phyloP scores from a whole-genome alignment of 2,329 filamentous ascomycete genomes.

The Ambrosiella beaveri region DNA sequence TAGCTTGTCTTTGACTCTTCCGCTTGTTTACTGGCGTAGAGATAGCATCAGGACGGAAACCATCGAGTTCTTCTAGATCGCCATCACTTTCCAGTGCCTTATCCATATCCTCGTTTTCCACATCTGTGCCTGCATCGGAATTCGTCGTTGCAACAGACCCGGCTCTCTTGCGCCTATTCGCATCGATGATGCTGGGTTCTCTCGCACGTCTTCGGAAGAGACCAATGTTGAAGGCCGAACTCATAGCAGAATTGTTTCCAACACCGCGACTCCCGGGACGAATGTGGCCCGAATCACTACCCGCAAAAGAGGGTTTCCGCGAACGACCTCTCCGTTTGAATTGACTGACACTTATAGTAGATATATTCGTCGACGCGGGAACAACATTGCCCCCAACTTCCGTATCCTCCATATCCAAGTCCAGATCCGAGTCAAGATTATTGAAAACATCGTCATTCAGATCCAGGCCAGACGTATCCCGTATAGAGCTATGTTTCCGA shows the following conservation, averaged over 20 bases:
- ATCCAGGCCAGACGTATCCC: conserved; percentile 32
- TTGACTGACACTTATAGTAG: conserved; percentile 29
- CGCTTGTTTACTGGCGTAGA: conserved; percentile 44
- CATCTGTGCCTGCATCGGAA: conserved; percentile 14
- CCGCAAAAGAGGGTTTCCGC: conserved; percentile 33
- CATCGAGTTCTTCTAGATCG: conserved; percentile 26
- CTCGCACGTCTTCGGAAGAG: conserved; percentile 38
- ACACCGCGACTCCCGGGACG: conserved; percentile 34
- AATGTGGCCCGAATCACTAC: conserved; percentile 33
- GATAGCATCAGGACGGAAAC: conserved; percentile 47
- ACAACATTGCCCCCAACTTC: not conserved
- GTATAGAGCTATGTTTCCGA: conserved; percentile 12
- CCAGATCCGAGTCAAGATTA: conserved; percentile 22
- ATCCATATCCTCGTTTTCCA: conserved; percentile 19
- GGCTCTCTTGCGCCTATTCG: conserved; percentile 26
- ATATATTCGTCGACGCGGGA: conserved; percentile 24
- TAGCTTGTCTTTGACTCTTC: conserved; percentile 22
- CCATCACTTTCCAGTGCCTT: conserved; percentile 17
- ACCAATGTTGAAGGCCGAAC: conserved; percentile 37
- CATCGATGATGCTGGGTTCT: conserved; percentile 45
- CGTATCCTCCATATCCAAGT: conserved; percentile 25
- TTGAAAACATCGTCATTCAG: conserved; percentile 32
- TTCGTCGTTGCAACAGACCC: conserved; percentile 13
- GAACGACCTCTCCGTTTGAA: conserved; percentile 29
- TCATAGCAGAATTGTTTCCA: conserved; percentile 28